Evolutionary conservation across 352 stramenopile species (phyloP), one percentile per base, ranked within the genome.

Genomic region (Paralagenidium karlingii): DNA sequence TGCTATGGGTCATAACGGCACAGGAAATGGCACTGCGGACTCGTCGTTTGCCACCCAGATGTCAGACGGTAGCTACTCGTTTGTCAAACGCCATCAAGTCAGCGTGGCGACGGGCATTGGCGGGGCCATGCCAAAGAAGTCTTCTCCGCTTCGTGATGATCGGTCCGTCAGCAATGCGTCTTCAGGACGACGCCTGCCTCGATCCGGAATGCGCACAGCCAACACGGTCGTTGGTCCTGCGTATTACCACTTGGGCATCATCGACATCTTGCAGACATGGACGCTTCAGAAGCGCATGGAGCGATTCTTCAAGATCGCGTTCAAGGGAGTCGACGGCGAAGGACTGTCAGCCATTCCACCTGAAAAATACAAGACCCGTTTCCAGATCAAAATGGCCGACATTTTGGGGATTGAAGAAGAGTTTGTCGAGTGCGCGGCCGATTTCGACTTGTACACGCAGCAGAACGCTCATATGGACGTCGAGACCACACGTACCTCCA

Each of bases 241-340:
- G 31, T 87, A 91, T 53, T 95, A 94, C 47, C 79, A 94, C 50
- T 51, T 95, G 29, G 83, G 83, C 26, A 51, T 95, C 32, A 94
- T 95, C 45, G 83, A 95, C 40, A 94, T 95, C 47, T 36, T 95
- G 45, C 83, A 95, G 51, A 87, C 73, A 3, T 95, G 77, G 79
- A 94, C 81, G 24, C 55, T 85, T 13, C 40, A 85, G 32, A 95
- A 95, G 36, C 68, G 73, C 12, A 64, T 88, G 53, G 83, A 95
- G 54, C 70, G 80, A 5, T 78, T 92, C 32, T 60, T 87, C 43
- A 95, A 95, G 58, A 90, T 91, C 39, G 60, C 61, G 32, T 82
- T 95, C 43, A 82, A 65, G 30, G 64, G 77, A 11, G 71, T 85
- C 3, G 78, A 93, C 38, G 65, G 56, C 22, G 63, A 92, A 26